Percentiles rank a stretch among this genome's conserved stretches.
phyloP scores from a whole-genome alignment of 257 asterid species.

The Nicotiana tabacum region DNA sequence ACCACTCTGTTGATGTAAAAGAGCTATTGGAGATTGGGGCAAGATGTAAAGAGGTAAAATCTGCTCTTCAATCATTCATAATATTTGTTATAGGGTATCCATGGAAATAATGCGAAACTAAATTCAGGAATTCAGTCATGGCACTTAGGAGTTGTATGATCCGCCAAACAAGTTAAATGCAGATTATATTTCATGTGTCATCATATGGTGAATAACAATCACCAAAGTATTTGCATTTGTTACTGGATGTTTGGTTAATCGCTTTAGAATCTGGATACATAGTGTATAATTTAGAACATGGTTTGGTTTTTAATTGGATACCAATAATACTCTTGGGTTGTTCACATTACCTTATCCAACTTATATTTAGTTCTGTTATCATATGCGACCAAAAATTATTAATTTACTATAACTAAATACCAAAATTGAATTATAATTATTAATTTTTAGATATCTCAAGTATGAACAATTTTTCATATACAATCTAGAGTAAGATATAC shows the following conservation, averaged over 20 bases:
- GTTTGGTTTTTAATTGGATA: too few relatives aligned
- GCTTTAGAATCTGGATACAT: neutral
- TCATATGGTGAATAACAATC: neutral
- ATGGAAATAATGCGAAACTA: neutral
- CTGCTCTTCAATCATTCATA: neutral
- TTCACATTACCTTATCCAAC: too few relatives aligned
- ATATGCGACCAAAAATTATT: too few relatives aligned
- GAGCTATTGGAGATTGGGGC: slow-evolving; percentile 57
- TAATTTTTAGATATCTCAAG: too few relatives aligned
- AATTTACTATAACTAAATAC: too few relatives aligned
- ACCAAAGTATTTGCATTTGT: neutral
- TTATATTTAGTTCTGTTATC: too few relatives aligned
- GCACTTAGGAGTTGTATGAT: neutral
- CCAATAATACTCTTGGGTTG: too few relatives aligned
- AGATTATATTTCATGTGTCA: neutral
- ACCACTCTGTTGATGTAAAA: slow-evolving; percentile 36
- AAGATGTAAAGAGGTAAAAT: slow-evolving; percentile 67
- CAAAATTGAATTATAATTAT: too few relatives aligned
- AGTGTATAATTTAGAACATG: too few relatives aligned
- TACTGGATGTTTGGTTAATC: neutral
- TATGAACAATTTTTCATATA: too few relatives aligned
- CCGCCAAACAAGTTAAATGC: neutral
- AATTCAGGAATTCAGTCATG: neutral
- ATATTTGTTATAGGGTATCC: neutral
- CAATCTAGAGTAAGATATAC: too few relatives aligned